These are phyloP conservation scores for Stygiomarasmius scandens DNA, from an alignment of 1,284 basidiomycete species.

Conservation along the genomic window DNA sequence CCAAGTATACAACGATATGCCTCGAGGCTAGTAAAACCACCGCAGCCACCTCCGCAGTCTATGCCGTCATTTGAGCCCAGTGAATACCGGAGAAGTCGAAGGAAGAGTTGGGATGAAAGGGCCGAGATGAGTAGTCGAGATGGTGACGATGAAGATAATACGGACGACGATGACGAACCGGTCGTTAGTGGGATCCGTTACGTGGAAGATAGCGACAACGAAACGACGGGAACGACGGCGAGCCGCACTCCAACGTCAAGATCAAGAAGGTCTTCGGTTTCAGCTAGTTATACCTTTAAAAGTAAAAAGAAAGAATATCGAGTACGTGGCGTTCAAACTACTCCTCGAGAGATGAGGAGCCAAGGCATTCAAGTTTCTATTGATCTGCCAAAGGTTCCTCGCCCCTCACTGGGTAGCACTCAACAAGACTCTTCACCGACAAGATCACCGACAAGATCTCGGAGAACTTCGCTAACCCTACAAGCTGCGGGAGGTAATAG, in stretches of 20 bases:
- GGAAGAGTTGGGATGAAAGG: slow-evolving; percentile 53
- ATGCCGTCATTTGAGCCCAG: slow-evolving; percentile 51
- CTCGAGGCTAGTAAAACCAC: slow-evolving; percentile 59
- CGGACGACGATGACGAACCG: slow-evolving; percentile 55
- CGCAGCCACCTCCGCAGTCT: slow-evolving; percentile 42
- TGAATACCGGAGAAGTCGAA: slow-evolving; percentile 38
- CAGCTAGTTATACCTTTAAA: slow-evolving; percentile 33
- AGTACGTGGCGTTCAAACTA: slow-evolving; percentile 64
- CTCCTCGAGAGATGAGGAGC: slow-evolving; percentile 48
- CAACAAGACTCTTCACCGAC: slow-evolving; percentile 21
- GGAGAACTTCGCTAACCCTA: slow-evolving; percentile 9
- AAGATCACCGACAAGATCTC: slow-evolving; percentile 23
- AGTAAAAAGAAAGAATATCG: slow-evolving; percentile 56
- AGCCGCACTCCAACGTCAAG: slow-evolving; percentile 25
- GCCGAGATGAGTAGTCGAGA: slow-evolving; percentile 74
- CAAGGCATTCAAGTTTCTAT: slow-evolving; percentile 55
- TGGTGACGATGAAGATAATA: slow-evolving; percentile 82
- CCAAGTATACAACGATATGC: slow-evolving; percentile 81
- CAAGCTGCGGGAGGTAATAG: slow-evolving; percentile 22
- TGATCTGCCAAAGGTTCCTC: slow-evolving; percentile 23
- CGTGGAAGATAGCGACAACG: slow-evolving; percentile 41
- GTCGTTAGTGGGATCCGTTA: slow-evolving; percentile 26
- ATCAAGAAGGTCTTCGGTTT: slow-evolving; percentile 41
- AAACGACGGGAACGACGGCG: slow-evolving; percentile 23
- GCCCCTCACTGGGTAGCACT: slow-evolving; percentile 16